phyloP scores from a whole-genome alignment of 768 basidiomycete species.

The Hericium coralloides region DNA sequence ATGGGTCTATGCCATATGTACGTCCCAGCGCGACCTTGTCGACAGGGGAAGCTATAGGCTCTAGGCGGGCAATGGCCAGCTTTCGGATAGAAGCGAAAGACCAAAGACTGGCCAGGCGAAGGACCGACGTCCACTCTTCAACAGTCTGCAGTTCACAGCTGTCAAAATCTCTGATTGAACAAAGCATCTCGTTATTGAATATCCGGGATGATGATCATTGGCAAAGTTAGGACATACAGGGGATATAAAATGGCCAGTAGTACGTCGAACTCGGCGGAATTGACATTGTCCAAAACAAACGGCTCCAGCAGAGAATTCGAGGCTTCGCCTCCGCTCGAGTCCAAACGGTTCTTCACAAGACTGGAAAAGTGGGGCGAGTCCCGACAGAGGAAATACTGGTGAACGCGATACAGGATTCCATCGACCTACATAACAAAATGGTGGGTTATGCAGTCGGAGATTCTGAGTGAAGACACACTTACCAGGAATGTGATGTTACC shows the following conservation, averaged over 20 bases:
- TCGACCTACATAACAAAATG: conserved; percentile 1
- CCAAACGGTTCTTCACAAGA: background rate
- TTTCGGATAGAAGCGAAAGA: conserved; percentile 8
- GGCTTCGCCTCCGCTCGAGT: background rate
- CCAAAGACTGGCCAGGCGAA: conserved; percentile 9
- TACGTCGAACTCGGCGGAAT: conserved; percentile 5
- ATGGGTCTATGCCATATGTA: conserved; percentile 1
- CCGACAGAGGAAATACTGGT: conserved; percentile 12
- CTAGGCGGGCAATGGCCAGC: conserved; percentile 1
- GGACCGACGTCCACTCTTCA: conserved; percentile 7
- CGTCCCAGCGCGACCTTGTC: conserved; percentile 5
- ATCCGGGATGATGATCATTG: background rate
- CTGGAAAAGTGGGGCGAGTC: conserved; percentile 9
- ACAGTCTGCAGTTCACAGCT: background rate
- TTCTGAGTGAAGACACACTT: background rate
- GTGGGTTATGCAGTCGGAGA: background rate
- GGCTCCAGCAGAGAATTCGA: background rate
- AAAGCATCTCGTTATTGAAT: background rate
- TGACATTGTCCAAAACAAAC: conserved; percentile 2
- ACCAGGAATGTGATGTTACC: conserved; percentile 12
- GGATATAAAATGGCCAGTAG: conserved; percentile 11
- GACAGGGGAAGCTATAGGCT: background rate
- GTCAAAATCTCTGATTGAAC: conserved; percentile 3
- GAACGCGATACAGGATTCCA: conserved; percentile 7
- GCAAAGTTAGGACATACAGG: background rate